Conservation (phyloP, 1,139 yeast species). For the Kodamaea ohmeri region DNA sequence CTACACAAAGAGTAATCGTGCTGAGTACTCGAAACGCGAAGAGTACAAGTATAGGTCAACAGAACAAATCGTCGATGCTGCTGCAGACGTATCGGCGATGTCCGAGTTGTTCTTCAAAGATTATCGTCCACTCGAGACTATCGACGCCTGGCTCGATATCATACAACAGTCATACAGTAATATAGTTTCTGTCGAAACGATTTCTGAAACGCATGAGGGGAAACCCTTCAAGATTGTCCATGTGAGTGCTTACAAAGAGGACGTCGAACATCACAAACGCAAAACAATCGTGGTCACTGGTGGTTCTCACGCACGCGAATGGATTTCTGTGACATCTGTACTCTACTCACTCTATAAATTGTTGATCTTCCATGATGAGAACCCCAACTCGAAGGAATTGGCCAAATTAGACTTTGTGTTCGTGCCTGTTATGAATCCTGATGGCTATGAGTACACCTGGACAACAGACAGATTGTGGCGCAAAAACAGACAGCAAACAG, state of each 20-base stretch:
- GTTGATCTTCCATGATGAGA: constrained; percentile 47
- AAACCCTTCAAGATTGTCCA: constrained; percentile 67
- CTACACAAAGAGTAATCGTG: constrained; percentile 11
- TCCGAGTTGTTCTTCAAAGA: constrained; percentile 62
- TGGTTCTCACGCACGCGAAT: constrained; percentile 88
- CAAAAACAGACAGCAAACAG: constrained; percentile 79
- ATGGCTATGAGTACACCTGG: constrained; percentile 88
- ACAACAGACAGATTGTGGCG: constrained; percentile 79
- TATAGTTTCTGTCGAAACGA: constrained; percentile 54
- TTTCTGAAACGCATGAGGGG: constrained; percentile 76
- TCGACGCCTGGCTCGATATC: constrained; percentile 68
- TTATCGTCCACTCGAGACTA: constrained; percentile 65
- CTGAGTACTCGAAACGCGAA: constrained; percentile 1
- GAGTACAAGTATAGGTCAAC: constrained; percentile 20
- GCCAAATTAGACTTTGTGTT: constrained; percentile 62
- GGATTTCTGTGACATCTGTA: constrained; percentile 76
- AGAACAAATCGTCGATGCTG: constrained; percentile 20
- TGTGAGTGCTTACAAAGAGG: constrained; percentile 45
- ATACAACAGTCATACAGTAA: constrained; percentile 59
- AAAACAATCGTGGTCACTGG: constrained; percentile 77
- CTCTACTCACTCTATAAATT: constrained; percentile 60
- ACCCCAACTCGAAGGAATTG: constrained; percentile 32
- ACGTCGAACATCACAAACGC: constrained; percentile 45
- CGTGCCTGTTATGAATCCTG: constrained; percentile 85
- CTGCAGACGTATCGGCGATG: constrained; percentile 11